Evolutionary conservation across 169 alveolate species (phyloP), one percentile per base, ranked within the genome.

Genomic region (Neospora caninum): DNA sequence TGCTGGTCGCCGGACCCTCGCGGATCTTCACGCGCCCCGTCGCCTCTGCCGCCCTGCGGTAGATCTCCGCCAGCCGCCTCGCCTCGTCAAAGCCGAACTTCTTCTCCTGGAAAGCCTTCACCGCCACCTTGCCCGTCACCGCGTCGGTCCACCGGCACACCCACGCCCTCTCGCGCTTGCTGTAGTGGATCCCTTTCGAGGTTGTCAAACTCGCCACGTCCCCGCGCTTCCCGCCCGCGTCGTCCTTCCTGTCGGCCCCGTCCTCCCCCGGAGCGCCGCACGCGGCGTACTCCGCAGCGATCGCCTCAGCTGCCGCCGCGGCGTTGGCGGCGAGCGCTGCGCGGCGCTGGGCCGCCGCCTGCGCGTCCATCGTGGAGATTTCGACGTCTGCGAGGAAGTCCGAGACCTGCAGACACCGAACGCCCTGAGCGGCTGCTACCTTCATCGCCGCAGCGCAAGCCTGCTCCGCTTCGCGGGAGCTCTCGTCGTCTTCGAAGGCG

Each of bases 111-210:
- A 89, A 89, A 41, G 82, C 43, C 86, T 69, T 89, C 49, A 89
- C 93, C 18, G 73, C 86, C 39, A 89, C 93, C 45, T 89, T 89
- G 39, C 73, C 87, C 54, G 64, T 45, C 25, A 67, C 88, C 25
- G 86, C 93, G 73, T 89, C 93, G 9, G 93, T 45, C 93, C 93
- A 89, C 43, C 93, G 80, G 22, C 93, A 89, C 22, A 89, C 54
- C 93, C 93, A 89, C 41, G 93, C 93, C 38, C 43, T 34, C 49
- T 89, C 93, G 38, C 93, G 93, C 73, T 38, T 89, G 91, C 93
- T 89, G 92, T 89, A 89, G 73, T 89, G 93, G 20, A 89, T 41
- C 31, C 93, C 93, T 67, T 89, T 89, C 53, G 43, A 1, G 91
- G 64, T 34, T 25, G 93, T 13, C 49, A n/a, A 73, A 22, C 84